These are phyloP conservation scores for Epithele typhae DNA, from an alignment of 768 basidiomycete species.

Conservation along the genomic window DNA sequence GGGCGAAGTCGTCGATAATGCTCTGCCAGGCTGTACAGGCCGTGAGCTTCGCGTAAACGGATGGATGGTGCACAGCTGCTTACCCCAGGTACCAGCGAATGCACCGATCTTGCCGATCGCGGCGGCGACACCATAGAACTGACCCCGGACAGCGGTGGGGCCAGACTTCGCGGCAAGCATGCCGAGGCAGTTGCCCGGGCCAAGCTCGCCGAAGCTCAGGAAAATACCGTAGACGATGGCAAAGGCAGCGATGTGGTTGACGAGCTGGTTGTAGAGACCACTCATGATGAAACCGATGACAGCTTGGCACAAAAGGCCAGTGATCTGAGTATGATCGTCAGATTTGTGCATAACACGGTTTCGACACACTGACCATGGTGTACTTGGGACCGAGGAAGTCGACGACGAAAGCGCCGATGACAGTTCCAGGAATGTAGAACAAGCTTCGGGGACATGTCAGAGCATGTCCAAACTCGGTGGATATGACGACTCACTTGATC, in stretches of 20 bases:
- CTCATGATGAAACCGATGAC: conserved; percentile 88
- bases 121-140: conserved; percentile 83
- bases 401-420: conserved; percentile 71
- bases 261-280: conserved; percentile 65
- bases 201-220: conserved; percentile 83
- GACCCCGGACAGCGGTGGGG: conserved; percentile 82
- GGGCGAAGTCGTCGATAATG: not conserved
- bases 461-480: conserved; percentile 3
- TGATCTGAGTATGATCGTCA: conserved; percentile 42
- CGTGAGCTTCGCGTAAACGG: no score
- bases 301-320: conserved; percentile 63
- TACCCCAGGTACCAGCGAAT: conserved; percentile 79
- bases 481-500: conserved; percentile 58
- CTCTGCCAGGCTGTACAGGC: not conserved
- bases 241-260: conserved; percentile 65
- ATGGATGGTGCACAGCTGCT: no score
- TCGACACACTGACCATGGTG: conserved; percentile 50
- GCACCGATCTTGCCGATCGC: conserved; percentile 85
- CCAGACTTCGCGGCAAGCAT: conserved; percentile 81
- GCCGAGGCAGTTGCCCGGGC: conserved; percentile 86
- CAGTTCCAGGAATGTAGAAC: conserved; percentile 69
- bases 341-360: not conserved
- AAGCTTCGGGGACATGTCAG: conserved; percentile 35
- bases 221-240: conserved; percentile 91
- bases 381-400: conserved; percentile 74